Evolutionary conservation across 805 yeast species (phyloP), one percentile per base, ranked within the genome.

Genomic region (Ogataea pini): DNA sequence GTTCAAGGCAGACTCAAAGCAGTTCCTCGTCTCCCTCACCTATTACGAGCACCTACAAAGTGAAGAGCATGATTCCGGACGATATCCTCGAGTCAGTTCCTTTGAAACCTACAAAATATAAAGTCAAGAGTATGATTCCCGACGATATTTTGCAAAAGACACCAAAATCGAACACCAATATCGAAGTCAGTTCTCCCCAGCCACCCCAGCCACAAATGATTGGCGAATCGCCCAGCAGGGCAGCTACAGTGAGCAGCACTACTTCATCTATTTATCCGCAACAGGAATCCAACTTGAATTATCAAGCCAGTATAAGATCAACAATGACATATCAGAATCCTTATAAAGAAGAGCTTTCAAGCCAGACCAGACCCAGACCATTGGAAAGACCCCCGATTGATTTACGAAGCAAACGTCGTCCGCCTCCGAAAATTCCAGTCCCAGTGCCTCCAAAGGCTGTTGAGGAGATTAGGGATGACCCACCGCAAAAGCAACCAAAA

Each of bases 41-140:
- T 3, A 3, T 32, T 4, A 10, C 42, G 31, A 19, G 31, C 24
- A 28, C 44, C 1, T 41, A 49, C 27, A 49, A 49, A 24, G 52
- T 49, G 19, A 56, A 48, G 20, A 51, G 56, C 38, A 34, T 56
- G 50, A 44, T 55, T 5, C 55, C 54, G 1, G 51, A 45, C 29
- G 58, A 52, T 27, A 50, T 49, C 18, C 40, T 42, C 13, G 49
- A 33, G 14, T 19, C n/a, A 5, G 36, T 17, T 6, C 47, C 47
- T 24, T 13, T 22, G 8, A 33, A 18, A 16, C 19, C 34, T 10
- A 25, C 49, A 13, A 32, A 16, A 36, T 47, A 36, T 24, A 47
- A 42, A 13, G 32, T 36, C 27, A 36, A 42, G 17, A 50, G 53
- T 31, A 31, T 54, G 47, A 44, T 52, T 7, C 54, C 52, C 3